Conservation (phyloP, 768 basidiomycete species). For the Chalciporus pseudorubinellus region DNA sequence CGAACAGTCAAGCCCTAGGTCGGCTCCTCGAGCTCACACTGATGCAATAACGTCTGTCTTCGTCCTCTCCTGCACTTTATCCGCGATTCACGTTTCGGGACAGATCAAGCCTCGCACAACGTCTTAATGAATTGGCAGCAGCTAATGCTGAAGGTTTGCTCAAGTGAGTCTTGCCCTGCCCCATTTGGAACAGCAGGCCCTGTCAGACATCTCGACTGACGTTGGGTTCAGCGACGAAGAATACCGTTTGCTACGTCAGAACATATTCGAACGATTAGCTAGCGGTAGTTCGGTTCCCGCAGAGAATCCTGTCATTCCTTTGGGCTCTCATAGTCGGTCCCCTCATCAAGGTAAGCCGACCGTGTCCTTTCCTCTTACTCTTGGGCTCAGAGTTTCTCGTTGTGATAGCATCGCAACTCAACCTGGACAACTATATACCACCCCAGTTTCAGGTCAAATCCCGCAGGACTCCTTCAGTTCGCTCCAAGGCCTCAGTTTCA, state of each 20-base stretch:
- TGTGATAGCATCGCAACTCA: slow-evolving; percentile 18
- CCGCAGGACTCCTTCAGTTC: slow-evolving; percentile 50
- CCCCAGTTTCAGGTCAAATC: slow-evolving; percentile 31
- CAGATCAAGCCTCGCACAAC: slow-evolving; percentile 75
- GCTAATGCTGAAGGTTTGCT: slow-evolving; percentile 81
- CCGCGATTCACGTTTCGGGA: slow-evolving; percentile 10
- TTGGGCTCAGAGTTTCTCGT: slow-evolving; percentile 7
- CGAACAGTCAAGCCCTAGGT: slow-evolving; percentile 21
- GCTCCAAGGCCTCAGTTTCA: slow-evolving; percentile 50
- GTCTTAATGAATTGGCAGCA: slow-evolving; percentile 74
- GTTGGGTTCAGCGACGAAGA: slow-evolving; percentile 66
- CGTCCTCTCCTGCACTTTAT: slow-evolving; percentile 10
- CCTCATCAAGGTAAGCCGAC: slow-evolving; percentile 13
- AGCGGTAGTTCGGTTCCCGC: slow-evolving; percentile 54
- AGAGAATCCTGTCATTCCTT: slow-evolving; percentile 62
- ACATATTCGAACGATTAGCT: slow-evolving; percentile 77
- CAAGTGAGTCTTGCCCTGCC: slow-evolving; percentile 45
- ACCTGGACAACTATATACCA: slow-evolving; percentile 21
- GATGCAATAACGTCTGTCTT: slow-evolving; percentile 56
- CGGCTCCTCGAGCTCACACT: slow-evolving; percentile 33
- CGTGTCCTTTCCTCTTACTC: background rate
- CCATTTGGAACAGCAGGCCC: background rate
- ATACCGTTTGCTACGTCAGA: slow-evolving; percentile 80
- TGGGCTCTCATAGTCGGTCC: slow-evolving; percentile 36
- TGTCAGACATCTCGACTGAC: slow-evolving; percentile 3